Evolutionary conservation across 352 stramenopile genomes (phyloP).

Genomic region (Phytophthora melonis): DNA sequence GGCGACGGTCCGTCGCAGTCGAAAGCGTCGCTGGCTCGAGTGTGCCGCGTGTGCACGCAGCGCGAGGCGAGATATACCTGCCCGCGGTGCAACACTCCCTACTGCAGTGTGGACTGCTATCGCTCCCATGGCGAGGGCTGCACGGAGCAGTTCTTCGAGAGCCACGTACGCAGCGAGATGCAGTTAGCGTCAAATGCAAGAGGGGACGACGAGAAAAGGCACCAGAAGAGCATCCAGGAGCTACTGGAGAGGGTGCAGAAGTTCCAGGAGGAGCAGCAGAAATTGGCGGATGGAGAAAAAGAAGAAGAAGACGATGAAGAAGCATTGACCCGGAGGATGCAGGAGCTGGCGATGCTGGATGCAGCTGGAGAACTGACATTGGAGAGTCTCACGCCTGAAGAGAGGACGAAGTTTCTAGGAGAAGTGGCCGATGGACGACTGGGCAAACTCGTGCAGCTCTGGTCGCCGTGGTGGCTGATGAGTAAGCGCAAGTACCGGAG

Average conservation of each 20-base stretch:
- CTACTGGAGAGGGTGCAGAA: constrained; percentile 61
- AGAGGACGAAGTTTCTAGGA: constrained; percentile 67
- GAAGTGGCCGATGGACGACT: constrained; percentile 74
- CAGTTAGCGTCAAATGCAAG: constrained; percentile 41
- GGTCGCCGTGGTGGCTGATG: constrained; percentile 80
- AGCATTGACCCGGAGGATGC: constrained; percentile 48
- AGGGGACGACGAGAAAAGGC: constrained; percentile 34
- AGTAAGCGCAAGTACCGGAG: constrained; percentile 53
- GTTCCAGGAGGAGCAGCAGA: constrained; percentile 62
- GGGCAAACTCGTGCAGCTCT: constrained; percentile 70
- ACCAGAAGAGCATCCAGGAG: constrained; percentile 50
- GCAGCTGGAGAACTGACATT: constrained; percentile 57
- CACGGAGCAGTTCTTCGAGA: constrained; percentile 85
- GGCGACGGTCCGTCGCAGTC: constrained; percentile 15
- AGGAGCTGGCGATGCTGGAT: constrained; percentile 60
- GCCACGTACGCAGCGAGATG: constrained; percentile 69
- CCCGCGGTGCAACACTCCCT: constrained; percentile 81
- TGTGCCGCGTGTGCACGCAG: constrained; percentile 76
- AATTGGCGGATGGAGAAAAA: constrained; percentile 14
- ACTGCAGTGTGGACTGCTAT: constrained; percentile 87
- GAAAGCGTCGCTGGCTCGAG: constrained; percentile 49
- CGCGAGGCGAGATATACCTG: constrained; percentile 81
- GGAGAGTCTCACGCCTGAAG: constrained; percentile 65
- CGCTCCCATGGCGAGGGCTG: constrained; percentile 70
- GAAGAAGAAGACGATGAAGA: constrained; percentile 28